Evolutionary conservation across 495 filamentous ascomycete species (phyloP).

Genomic region (Xylaria sp.): DNA sequence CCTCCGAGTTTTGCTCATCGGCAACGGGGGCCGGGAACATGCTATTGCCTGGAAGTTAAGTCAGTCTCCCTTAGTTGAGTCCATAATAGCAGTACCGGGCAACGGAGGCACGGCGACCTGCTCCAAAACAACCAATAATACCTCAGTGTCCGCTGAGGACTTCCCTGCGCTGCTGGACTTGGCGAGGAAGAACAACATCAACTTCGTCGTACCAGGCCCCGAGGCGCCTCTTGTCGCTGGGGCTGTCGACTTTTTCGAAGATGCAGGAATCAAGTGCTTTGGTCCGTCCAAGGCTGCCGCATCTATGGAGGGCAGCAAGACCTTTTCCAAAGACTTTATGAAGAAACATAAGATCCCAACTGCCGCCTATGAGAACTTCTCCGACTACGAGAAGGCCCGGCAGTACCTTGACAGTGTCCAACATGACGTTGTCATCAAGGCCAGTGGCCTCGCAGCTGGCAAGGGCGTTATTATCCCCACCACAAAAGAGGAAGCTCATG

Average conservation of each 20-base stretch:
- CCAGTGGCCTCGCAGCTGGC: slow-evolving; percentile 82
- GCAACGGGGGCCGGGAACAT: slow-evolving; percentile 93
- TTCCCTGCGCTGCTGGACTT: slow-evolving; percentile 78
- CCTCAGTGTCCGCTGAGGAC: slow-evolving; percentile 70
- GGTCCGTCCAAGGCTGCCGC: slow-evolving; percentile 88
- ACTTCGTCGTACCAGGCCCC: slow-evolving; percentile 88
- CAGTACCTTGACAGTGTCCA: slow-evolving; percentile 75
- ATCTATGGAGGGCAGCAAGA: slow-evolving; percentile 93
- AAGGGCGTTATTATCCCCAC: slow-evolving; percentile 91
- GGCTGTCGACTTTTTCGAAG: slow-evolving; percentile 81
- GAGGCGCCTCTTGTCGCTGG: slow-evolving; percentile 95
- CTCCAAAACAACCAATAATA: slow-evolving; percentile 75
- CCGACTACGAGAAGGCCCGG: slow-evolving; percentile 76
- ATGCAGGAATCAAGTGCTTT: slow-evolving; percentile 80
- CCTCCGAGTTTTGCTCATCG: slow-evolving; percentile 78
- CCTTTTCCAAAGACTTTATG: slow-evolving; percentile 99
- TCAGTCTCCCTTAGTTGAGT: slow-evolving; percentile 73
- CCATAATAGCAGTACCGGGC: slow-evolving; percentile 74
- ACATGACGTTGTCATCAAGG: slow-evolving; percentile 89
- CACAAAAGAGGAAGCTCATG: slow-evolving; percentile 79
- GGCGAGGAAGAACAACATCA: slow-evolving; percentile 74
- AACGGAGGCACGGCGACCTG: slow-evolving; percentile 87
- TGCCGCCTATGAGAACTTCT: slow-evolving; percentile 88
- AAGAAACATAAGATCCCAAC: slow-evolving; percentile 88
- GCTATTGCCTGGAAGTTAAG: slow-evolving; percentile 93